Evolutionary conservation across 179 eudicot species (phyloP), one percentile per base, ranked within the genome.

Genomic region (Pouteria campechiana): DNA sequence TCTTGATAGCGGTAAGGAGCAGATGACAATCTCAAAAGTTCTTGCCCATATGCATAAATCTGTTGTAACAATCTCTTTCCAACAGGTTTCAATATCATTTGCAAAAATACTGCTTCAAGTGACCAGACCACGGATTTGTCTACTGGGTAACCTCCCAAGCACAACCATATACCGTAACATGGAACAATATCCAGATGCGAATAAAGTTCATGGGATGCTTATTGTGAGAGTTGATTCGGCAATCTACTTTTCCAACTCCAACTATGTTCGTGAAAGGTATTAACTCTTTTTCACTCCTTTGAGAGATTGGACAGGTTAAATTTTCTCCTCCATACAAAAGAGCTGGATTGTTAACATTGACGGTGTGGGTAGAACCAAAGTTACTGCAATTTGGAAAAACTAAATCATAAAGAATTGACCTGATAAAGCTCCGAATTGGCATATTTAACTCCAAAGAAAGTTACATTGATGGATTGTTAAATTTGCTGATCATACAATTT

Each of bases 71-170:
- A n/a, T 3, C 32, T 38, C 46, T 23, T 17, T 9, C 14, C 35
- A 17, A 55, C 45, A 77, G 86, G 86, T 78, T 2, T 37, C 63
- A 4, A 75, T 78, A 46, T 78, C 87, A 2, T 79, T 79, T 47
- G 87, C 87, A 5, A 79, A 79, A 51, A 76, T 79, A 46, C 65
- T 79, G 3, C 44, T 79, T 10, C 87, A 79, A 76, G 87, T 79
- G 11, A 79, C 87, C 0, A 67, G 87, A 46, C 87, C 87, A 34
- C 57, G 83, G 25, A 76, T 79, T 10, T 79, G 83, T 2, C 31
- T 79, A 24, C 62, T 79, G 2, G 87, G 87, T 9, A 75, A 66
- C 55, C 60, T 79, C 21, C 79, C 72, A 1, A 63, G 66, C 37
- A 52, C 83, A 3, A 60, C 72, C 2, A 67, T 79, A 36, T 79